Conservation (phyloP, 2,329 filamentous ascomycete genomes). For the Xylariaceae sp. region DNA sequence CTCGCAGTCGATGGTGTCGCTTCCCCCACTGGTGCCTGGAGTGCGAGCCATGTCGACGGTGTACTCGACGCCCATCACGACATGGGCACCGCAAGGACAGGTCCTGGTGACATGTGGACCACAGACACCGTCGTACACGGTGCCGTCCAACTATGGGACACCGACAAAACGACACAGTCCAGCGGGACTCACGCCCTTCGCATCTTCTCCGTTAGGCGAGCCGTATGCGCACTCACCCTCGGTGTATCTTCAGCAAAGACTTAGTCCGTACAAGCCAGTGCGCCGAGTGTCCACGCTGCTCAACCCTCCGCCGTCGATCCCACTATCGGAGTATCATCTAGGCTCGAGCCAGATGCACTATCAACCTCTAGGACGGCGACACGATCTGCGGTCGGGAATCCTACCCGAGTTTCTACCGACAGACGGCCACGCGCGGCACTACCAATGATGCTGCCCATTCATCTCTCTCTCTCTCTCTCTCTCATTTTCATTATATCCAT, state of each 20-base stretch:
- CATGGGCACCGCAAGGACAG: slow-evolving; percentile 37
- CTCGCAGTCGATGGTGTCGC: slow-evolving; percentile 47
- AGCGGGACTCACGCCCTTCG: slow-evolving; percentile 48
- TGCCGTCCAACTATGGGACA: slow-evolving; percentile 41
- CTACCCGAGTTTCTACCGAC: slow-evolving; percentile 56
- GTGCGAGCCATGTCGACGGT: slow-evolving; percentile 72
- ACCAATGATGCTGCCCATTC: background rate
- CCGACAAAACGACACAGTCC: slow-evolving; percentile 53
- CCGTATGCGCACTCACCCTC: slow-evolving; percentile 74
- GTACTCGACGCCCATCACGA: slow-evolving; percentile 52
- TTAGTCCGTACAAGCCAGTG: slow-evolving; percentile 89
- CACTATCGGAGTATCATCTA: slow-evolving; percentile 70
- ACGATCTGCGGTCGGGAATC: slow-evolving; percentile 65
- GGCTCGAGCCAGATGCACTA: slow-evolving; percentile 76
- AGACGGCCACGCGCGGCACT: slow-evolving; percentile 20
- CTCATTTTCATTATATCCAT: slow-evolving; percentile 10
- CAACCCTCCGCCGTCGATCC: slow-evolving; percentile 77
- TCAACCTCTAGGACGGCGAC: slow-evolving; percentile 67
- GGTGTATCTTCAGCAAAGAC: slow-evolving; percentile 79
- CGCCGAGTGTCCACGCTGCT: slow-evolving; percentile 87
- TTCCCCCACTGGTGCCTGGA: slow-evolving; percentile 59
- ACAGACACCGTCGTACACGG: slow-evolving; percentile 28
- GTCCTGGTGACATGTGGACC: slow-evolving; percentile 30
- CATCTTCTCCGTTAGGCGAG: slow-evolving; percentile 67
- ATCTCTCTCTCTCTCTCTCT: background rate